These are phyloP conservation scores for Globisporangium canariense DNA, from an alignment of 352 stramenopile species.

Conservation along the genomic window DNA sequence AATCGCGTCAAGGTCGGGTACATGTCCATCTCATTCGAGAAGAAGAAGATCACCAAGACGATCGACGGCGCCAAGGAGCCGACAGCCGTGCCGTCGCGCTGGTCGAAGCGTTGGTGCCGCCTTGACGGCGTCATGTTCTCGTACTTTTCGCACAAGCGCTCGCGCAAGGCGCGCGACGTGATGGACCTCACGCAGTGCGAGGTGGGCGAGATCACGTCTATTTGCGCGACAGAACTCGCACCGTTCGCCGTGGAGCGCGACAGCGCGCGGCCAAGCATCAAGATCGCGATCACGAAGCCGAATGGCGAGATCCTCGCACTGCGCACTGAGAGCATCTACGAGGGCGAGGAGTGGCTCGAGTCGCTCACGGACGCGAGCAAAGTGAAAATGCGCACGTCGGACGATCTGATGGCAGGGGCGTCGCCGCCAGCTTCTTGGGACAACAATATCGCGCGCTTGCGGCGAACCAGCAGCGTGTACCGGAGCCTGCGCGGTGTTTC, in stretches of 20 bases:
- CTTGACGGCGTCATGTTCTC: slow-evolving; percentile 75
- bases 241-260: slow-evolving; percentile 55
- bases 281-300: slow-evolving; percentile 66
- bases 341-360: slow-evolving; percentile 81
- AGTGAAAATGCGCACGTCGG: slow-evolving; percentile 24
- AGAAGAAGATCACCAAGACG: slow-evolving; percentile 49
- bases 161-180: slow-evolving; percentile 64
- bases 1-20: slow-evolving; percentile 82
- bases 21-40: slow-evolving; percentile 71
- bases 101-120: slow-evolving; percentile 84
- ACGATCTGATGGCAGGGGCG: not conserved
- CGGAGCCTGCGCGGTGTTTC: slow-evolving; percentile 15
- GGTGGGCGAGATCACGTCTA: slow-evolving; percentile 63
- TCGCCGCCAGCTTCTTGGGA: slow-evolving; percentile 33
- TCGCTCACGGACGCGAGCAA: slow-evolving; percentile 69
- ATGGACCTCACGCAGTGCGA: slow-evolving; percentile 72
- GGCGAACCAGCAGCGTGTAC: slow-evolving; percentile 18
- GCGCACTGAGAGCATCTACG: slow-evolving; percentile 75
- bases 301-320: slow-evolving; percentile 69
- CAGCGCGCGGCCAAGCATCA: slow-evolving; percentile 46
- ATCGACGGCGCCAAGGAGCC: slow-evolving; percentile 56
- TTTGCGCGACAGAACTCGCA: slow-evolving; percentile 38
- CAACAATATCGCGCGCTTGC: slow-evolving; percentile 31
- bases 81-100: slow-evolving; percentile 57
- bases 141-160: slow-evolving; percentile 81